Conservation (phyloP, 2,329 filamentous ascomycete genomes). For the Fusarium heterosporum region DNA sequence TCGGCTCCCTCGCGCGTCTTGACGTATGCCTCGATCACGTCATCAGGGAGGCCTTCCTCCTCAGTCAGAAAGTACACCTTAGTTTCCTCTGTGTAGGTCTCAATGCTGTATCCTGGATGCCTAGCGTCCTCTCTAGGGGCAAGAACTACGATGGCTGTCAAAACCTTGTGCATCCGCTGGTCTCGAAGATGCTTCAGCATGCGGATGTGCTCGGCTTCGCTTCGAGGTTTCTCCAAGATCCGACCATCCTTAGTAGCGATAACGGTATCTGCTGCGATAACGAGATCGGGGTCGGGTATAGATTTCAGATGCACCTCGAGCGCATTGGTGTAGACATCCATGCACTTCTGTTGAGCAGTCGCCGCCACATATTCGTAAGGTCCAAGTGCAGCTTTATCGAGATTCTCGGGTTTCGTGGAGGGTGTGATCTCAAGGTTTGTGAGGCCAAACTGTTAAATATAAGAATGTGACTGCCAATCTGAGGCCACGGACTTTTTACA, state of each 20-base stretch:
- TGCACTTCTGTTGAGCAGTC: constrained; percentile 86
- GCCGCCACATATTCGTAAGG: constrained; percentile 92
- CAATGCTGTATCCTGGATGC: constrained; percentile 87
- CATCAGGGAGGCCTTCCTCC: constrained; percentile 72
- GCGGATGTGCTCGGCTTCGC: constrained; percentile 80
- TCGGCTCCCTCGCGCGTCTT: constrained; percentile 91
- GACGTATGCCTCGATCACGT: constrained; percentile 83
- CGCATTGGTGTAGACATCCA: constrained; percentile 72
- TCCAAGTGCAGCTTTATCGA: constrained; percentile 78
- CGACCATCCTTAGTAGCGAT: constrained; percentile 80
- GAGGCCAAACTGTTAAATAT: constrained; percentile 74
- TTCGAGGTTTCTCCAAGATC: constrained; percentile 91
- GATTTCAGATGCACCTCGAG: constrained; percentile 58
- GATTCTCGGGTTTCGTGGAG: constrained; percentile 85
- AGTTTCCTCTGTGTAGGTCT: constrained; percentile 89
- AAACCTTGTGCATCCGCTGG: constrained; percentile 80
- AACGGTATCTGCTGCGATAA: constrained; percentile 91
- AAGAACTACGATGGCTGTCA: constrained; percentile 87
- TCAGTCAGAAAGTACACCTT: constrained; percentile 84
- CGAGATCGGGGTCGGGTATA: constrained; percentile 78
- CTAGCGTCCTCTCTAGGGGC: constrained; percentile 82
- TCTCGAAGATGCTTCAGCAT: constrained; percentile 89
- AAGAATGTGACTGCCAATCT: constrained; percentile 7
- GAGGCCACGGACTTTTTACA: not conserved
- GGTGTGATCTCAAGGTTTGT: constrained; percentile 85